A percentile compares a stretch with the other conserved stretches of the same genome.
Conservation (phyloP, 2,329 filamentous ascomycete species). For the Fusarium globosum region DNA sequence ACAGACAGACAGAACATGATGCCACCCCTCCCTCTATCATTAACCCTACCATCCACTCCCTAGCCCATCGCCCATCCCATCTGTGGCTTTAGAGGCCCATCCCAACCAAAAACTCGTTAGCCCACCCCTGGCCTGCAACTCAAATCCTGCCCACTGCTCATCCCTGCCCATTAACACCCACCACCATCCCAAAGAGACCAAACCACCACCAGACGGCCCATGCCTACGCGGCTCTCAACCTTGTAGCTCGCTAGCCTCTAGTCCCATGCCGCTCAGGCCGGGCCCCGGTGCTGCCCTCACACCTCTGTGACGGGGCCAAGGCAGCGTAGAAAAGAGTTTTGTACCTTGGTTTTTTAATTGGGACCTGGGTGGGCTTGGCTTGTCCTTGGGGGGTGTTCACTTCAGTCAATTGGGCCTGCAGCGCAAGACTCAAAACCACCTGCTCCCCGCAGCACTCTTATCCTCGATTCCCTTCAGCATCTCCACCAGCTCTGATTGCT, state of each 20-base stretch:
- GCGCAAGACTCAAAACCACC: slow-evolving; percentile 43
- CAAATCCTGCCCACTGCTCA: slow-evolving; percentile 35
- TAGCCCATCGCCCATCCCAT: too few relatives aligned
- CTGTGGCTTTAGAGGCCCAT: too few relatives aligned
- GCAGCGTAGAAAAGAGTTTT: slow-evolving; percentile 24
- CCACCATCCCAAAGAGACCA: slow-evolving; percentile 14
- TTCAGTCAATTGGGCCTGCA: neutral
- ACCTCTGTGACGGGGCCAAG: slow-evolving; percentile 23
- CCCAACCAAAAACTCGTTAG: slow-evolving; percentile 28
- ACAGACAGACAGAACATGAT: slow-evolving; percentile 24
- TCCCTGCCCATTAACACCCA: slow-evolving; percentile 39
- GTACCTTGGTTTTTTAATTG: slow-evolving; percentile 29
- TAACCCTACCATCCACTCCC: slow-evolving; percentile 27
- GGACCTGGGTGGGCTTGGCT: slow-evolving; percentile 7
- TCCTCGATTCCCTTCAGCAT: slow-evolving; percentile 32
- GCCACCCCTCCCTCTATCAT: slow-evolving; percentile 17
- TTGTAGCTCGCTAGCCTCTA: slow-evolving; percentile 39
- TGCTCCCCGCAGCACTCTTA: slow-evolving; percentile 40
- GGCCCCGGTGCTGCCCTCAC: slow-evolving; percentile 38
- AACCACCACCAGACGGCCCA: slow-evolving; percentile 38
- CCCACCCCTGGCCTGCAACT: slow-evolving; percentile 34
- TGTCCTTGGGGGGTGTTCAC: neutral
- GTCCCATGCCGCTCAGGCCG: slow-evolving; percentile 44
- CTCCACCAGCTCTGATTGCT: slow-evolving; percentile 42
- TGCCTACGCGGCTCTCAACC: slow-evolving; percentile 47